Conservation (phyloP, 345 rosid species). For the Sisymbrium altissimum region DNA sequence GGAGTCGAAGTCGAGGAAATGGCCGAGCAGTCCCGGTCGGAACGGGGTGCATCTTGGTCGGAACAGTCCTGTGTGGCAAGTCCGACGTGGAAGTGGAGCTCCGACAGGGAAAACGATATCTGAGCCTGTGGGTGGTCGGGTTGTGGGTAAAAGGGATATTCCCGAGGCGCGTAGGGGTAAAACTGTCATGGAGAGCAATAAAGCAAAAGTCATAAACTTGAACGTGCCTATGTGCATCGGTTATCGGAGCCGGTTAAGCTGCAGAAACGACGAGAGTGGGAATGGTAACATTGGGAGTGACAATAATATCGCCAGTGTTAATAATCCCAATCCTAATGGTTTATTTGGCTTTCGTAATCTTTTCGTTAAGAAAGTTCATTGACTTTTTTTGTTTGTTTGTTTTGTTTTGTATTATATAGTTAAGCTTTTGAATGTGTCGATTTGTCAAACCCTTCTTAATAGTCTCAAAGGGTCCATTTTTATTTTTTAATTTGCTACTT, state of each 20-base stretch:
- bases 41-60: conserved; percentile 66
- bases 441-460: neutral
- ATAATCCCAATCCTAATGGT: conserved; percentile 28
- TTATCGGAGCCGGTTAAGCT: conserved; percentile 62
- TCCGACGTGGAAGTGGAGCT: conserved; percentile 42
- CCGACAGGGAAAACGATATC: conserved; percentile 16
- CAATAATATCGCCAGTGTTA: conserved; percentile 1
- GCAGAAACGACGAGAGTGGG: conserved; percentile 49
- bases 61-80: conserved; percentile 80
- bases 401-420: neutral
- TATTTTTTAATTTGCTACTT: conserved; percentile 7
- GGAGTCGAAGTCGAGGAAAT: conserved; percentile 45
- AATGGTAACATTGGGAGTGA: conserved; percentile 25
- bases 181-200: conserved; percentile 21
- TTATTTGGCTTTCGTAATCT: conserved; percentile 67
- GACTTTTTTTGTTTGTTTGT: neutral
- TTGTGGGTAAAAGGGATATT: conserved; percentile 18
- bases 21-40: conserved; percentile 67
- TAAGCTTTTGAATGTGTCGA: neutral
- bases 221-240: conserved; percentile 50
- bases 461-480: conserved; percentile 20
- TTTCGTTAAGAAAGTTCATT: conserved; percentile 63
- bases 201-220: conserved; percentile 33
- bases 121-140: conserved; percentile 21
- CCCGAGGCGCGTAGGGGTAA: conserved; percentile 33